A percentile compares a stretch with the other conserved stretches of the same genome.
phyloP scores from a whole-genome alignment of 495 filamentous ascomycete genomes.

The Penicillium roqueforti region DNA sequence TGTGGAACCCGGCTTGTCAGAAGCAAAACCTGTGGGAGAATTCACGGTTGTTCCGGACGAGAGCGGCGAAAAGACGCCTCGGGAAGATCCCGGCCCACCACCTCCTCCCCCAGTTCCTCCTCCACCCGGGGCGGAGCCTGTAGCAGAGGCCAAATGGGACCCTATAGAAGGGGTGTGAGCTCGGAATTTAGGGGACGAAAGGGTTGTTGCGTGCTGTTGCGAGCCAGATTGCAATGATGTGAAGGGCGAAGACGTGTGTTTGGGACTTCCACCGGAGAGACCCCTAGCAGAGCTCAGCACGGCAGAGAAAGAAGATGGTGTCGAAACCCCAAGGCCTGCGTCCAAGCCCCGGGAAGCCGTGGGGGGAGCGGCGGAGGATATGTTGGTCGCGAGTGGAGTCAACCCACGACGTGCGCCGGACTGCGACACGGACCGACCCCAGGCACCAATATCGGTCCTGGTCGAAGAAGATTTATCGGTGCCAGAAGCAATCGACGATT shows the following conservation, averaged over 20 bases:
- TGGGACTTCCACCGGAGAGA: constrained; percentile 47
- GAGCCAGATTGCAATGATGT: constrained; percentile 55
- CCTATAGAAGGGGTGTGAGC: constrained; percentile 58
- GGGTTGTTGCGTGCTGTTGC: constrained; percentile 53
- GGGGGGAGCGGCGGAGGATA: constrained; percentile 44
- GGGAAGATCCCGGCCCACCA: constrained; percentile 49
- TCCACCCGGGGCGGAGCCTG: constrained; percentile 54
- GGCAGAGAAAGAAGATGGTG: constrained; percentile 55
- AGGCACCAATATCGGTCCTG: constrained; percentile 57
- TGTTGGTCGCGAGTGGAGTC: constrained; percentile 59
- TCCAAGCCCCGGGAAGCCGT: constrained; percentile 43
- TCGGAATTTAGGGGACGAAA: constrained; percentile 57
- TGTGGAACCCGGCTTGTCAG: constrained; percentile 48
- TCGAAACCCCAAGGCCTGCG: constrained; percentile 43
- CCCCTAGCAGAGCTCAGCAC: constrained; percentile 49
- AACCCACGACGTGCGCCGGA: constrained; percentile 57
- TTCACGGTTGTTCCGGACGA: constrained; percentile 57
- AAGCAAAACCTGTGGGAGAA: constrained; percentile 55
- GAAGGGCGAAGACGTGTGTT: constrained; percentile 50
- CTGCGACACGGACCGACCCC: constrained; percentile 56
- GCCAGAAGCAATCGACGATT: constrained; percentile 59
- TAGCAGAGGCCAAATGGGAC: constrained; percentile 54
- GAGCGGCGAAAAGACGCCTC: constrained; percentile 61
- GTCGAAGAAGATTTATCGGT: constrained; percentile 53
- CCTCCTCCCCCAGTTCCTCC: constrained; percentile 59